These are phyloP conservation scores for Halteria grandinella DNA, from an alignment of 73 alveolate species.

Conservation along the genomic window DNA sequence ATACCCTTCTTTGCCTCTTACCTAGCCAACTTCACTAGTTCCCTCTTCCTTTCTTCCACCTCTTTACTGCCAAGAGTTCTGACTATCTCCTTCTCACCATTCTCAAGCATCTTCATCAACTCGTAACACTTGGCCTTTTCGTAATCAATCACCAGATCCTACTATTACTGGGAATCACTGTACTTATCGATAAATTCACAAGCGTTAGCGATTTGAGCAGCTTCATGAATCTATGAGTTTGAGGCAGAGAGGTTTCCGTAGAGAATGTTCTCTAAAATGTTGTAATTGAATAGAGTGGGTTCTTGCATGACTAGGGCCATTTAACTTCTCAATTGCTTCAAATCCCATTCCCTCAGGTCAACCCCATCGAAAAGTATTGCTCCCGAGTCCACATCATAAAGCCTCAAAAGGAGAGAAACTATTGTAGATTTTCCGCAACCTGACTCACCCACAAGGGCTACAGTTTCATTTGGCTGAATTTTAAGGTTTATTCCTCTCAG, in stretches of 20 bases:
- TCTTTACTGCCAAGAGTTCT: background rate
- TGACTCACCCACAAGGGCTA: conserved; percentile 96
- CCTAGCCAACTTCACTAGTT: background rate
- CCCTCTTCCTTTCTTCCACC: background rate
- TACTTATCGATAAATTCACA: conserved; percentile 64
- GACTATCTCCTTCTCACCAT: background rate
- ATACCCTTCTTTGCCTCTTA: conserved; percentile 17
- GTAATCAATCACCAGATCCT: too few species aligned
- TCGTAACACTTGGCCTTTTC: too few species aligned
- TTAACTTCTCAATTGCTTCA: conserved; percentile 68
- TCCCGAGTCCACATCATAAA: conserved; percentile 89
- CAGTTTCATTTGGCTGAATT: conserved; percentile 80
- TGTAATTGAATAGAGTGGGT: conserved; percentile 69
- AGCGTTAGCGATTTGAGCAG: conserved; percentile 83
- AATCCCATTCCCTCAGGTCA: conserved; percentile 70
- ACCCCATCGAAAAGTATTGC: conserved; percentile 80
- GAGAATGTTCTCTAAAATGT: conserved; percentile 35
- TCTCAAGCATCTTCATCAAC: background rate
- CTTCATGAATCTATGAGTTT: conserved; percentile 80
- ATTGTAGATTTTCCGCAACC: conserved; percentile 97
- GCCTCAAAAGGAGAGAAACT: conserved; percentile 78
- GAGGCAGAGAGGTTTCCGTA: conserved; percentile 80
- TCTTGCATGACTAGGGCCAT: conserved; percentile 83
- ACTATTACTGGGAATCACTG: too few species aligned
- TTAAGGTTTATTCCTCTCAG: conserved; percentile 74